A percentile compares a stretch with the other conserved stretches of the same genome.
Conservation (phyloP, 2,329 filamentous ascomycete genomes). For the Hymenoscyphus occultus region DNA sequence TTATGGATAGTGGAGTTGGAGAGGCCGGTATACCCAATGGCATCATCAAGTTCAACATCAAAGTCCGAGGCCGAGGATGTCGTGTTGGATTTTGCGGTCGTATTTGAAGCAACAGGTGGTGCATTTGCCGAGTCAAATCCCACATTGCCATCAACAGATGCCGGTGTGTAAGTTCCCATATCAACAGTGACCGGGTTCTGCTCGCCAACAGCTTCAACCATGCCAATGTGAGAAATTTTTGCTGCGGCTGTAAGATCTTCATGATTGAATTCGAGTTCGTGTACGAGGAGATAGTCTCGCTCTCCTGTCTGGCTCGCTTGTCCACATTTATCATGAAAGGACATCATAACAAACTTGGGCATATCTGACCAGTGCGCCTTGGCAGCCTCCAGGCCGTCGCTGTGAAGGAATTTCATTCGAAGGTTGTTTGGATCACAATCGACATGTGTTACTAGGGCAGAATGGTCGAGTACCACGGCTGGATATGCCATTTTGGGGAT, state of each 20-base stretch:
- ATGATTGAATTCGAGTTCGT: conserved; percentile 10
- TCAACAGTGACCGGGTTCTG: conserved; percentile 15
- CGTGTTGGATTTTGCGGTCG: conserved; percentile 3
- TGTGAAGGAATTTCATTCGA: conserved; percentile 12
- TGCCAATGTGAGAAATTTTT: conserved; percentile 9
- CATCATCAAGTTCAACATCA: conserved; percentile 11
- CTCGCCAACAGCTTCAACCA: conserved; percentile 10
- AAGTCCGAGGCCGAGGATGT: conserved; percentile 7
- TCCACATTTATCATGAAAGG: conserved; percentile 13
- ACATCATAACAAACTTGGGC: conserved; percentile 12
- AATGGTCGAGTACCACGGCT: conserved; percentile 15
- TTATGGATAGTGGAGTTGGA: conserved; percentile 5
- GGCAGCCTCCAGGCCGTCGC: conserved; percentile 4
- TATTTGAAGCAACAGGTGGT: conserved; percentile 1
- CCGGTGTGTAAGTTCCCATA: conserved; percentile 14
- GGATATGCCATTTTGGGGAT: conserved; percentile 16
- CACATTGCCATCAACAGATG: conserved; percentile 5
- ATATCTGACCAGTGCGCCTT: conserved; percentile 8
- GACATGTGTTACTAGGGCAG: conserved; percentile 9
- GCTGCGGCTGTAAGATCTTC: conserved; percentile 4
- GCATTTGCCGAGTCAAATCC: conserved; percentile 11
- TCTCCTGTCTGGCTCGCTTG: conserved; percentile 10
- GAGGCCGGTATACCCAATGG: conserved; percentile 12
- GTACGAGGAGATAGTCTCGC: conserved; percentile 12
- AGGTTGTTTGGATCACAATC: conserved; percentile 9